Percentiles rank a stretch among this genome's conserved stretches.
phyloP scores from a whole-genome alignment of 1,284 basidiomycete genomes.

The Puccinia sorghi region DNA sequence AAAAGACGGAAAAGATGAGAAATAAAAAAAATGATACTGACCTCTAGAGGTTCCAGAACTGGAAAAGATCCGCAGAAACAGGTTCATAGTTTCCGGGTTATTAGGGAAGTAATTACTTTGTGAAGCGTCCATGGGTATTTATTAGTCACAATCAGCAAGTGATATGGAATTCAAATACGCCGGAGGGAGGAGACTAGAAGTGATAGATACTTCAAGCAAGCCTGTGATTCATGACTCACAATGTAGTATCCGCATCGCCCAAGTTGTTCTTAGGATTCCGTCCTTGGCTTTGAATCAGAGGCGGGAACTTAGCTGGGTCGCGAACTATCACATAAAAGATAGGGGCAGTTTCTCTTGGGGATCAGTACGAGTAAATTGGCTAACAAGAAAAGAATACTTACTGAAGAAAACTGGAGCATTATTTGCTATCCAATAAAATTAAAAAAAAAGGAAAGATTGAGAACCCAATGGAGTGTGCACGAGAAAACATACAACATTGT shows the following conservation, averaged over 20 bases:
- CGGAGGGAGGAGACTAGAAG: too few relatives aligned
- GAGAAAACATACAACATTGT: neutral
- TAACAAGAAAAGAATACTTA: neutral
- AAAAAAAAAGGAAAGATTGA: neutral
- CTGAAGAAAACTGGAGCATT: slow-evolving; percentile 42
- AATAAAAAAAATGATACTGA: neutral
- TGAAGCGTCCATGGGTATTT: neutral
- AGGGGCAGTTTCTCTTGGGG: neutral
- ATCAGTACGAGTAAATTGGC: neutral
- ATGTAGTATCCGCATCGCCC: slow-evolving; percentile 13
- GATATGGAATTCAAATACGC: too few relatives aligned
- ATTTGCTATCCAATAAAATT: slow-evolving; percentile 1
- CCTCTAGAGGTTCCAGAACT: slow-evolving; percentile 33
- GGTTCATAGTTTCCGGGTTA: slow-evolving; percentile 36
- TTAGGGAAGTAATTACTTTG: slow-evolving; percentile 27
- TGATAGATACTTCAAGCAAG: neutral
- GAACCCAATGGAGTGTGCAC: neutral
- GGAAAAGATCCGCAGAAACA: slow-evolving; percentile 35
- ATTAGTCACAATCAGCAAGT: too few relatives aligned
- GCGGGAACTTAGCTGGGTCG: slow-evolving; percentile 35
- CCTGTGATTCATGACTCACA: slow-evolving; percentile 5
- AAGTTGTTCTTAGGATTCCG: slow-evolving; percentile 28
- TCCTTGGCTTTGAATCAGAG: slow-evolving; percentile 39
- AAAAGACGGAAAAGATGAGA: neutral
- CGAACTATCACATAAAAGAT: slow-evolving; percentile 13